Evolutionary conservation across 2,329 filamentous ascomycete species (phyloP), one percentile per base, ranked within the genome.

Genomic region (Fusarium mexicanum): DNA sequence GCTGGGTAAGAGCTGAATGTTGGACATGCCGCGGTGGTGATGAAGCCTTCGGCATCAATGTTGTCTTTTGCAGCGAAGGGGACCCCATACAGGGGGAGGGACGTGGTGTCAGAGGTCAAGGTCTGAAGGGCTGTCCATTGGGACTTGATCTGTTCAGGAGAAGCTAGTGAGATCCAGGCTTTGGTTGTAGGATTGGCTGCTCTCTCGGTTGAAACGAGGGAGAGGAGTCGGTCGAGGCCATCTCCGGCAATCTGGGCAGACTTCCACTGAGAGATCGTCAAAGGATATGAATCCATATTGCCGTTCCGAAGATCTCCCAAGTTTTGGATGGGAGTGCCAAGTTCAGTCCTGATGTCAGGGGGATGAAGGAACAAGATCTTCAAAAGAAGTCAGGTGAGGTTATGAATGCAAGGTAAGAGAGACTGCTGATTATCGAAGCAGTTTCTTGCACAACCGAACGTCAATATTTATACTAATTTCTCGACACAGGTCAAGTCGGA

Each of bases 31-130:
- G 85, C 86, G 2, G 88, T 90, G 7, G 88, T 90, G 12, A 81
- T 79, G 24, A 89, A 81, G 4, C 86, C 85, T 18, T 83, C 81
- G 22, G 87, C 83, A 66, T 90, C 87, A 59, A 90, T 89, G 47
- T 86, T 88, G 71, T 90, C 88, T 71, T 90, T 90, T 61, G 87
- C 83, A 4, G 85, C 87, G 71, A 90, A 91, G 0, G 89, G 89
- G 6, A 90, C 82, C 20, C 89, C 89, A 66, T 86, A 90, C 3
- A 91, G 83, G 13, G 87, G 86, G 81, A 90, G 66, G 1, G 67
- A 57, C 17, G 57, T 20, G 10, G 55, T 6, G 9, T 69, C 61
- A 22, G 66, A 11, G 4, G 31, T 40, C 12, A 70, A 68, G 9
- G 64, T 7, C 33, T 76, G 62, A n/a, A 78, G 69, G 1, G 22